phyloP scores from a whole-genome alignment of 345 rosid genomes.

The Geranium brycei region DNA sequence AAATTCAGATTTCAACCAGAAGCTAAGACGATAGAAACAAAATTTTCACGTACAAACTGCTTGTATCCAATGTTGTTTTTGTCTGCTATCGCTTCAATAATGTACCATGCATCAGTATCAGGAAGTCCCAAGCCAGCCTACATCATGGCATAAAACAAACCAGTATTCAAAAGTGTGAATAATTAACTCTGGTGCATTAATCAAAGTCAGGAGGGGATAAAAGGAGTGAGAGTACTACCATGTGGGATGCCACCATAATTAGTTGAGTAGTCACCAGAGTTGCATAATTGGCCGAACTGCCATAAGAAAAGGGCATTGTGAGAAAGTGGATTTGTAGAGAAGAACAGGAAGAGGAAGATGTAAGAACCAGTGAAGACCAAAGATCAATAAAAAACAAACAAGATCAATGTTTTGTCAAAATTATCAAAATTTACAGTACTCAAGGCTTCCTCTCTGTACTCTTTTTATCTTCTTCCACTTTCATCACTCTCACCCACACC shows the following conservation, averaged over 20 bases:
- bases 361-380: too few species aligned
- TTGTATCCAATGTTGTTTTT: constrained; percentile 76
- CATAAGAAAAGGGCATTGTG: constrained; percentile 4
- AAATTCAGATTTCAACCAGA: neutral
- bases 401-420: too few species aligned
- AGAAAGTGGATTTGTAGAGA: too few species aligned
- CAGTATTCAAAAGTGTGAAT: neutral
- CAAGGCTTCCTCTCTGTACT: too few species aligned
- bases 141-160: constrained; percentile 14
- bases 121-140: constrained; percentile 92
- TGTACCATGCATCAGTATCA: constrained; percentile 86
- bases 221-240: constrained; percentile 34
- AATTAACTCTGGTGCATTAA: neutral
- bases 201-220: constrained; percentile 1
- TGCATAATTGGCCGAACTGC: constrained; percentile 76
- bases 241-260: constrained; percentile 75
- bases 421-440: too few species aligned
- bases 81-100: constrained; percentile 86
- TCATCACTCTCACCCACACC: too few species aligned
- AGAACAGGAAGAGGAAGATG: too few species aligned
- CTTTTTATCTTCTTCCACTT: too few species aligned
- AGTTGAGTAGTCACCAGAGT: constrained; percentile 72
- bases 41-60: constrained; percentile 50
- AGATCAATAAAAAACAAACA: too few species aligned
- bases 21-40: neutral